These are phyloP conservation scores for Microbotryomycetes sp. DNA, from an alignment of 1,284 basidiomycete species.

Conservation along the genomic window DNA sequence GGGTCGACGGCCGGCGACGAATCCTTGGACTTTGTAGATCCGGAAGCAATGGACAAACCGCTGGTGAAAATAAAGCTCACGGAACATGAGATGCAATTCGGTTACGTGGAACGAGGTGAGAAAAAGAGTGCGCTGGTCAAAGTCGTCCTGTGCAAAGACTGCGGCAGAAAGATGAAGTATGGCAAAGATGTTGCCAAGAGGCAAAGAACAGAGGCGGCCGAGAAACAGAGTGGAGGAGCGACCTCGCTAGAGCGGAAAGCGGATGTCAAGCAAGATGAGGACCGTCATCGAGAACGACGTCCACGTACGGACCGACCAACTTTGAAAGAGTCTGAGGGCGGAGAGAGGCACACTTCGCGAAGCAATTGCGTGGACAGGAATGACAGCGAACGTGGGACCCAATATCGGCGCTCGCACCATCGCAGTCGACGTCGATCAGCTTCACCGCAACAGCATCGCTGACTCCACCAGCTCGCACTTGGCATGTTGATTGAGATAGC, in stretches of 20 bases:
- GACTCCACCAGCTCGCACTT: not conserved
- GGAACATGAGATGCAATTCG: conserved; percentile 73
- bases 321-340: no score
- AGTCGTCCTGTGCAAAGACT: conserved; percentile 69
- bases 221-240: not conserved
- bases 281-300: not conserved
- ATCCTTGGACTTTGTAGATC: conserved; percentile 48
- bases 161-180: conserved; percentile 74
- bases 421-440: not conserved
- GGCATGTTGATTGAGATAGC: not conserved
- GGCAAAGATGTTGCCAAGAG: conserved; percentile 49
- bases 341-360: no score
- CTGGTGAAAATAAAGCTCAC: conserved; percentile 25
- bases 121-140: conserved; percentile 77
- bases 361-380: no score
- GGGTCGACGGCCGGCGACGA: no score
- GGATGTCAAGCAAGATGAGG: not conserved
- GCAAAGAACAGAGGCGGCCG: conserved; percentile 44
- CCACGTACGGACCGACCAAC: not conserved
- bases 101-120: conserved; percentile 70
- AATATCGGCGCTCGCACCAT: no score
- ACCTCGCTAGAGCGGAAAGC: not conserved
- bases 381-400: no score
- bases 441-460: not conserved
- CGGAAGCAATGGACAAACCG: conserved; percentile 22